Evolutionary conservation across 164 flowering plant species (phyloP), one percentile per base, ranked within the genome.

Genomic region (Akebia trifoliata): DNA sequence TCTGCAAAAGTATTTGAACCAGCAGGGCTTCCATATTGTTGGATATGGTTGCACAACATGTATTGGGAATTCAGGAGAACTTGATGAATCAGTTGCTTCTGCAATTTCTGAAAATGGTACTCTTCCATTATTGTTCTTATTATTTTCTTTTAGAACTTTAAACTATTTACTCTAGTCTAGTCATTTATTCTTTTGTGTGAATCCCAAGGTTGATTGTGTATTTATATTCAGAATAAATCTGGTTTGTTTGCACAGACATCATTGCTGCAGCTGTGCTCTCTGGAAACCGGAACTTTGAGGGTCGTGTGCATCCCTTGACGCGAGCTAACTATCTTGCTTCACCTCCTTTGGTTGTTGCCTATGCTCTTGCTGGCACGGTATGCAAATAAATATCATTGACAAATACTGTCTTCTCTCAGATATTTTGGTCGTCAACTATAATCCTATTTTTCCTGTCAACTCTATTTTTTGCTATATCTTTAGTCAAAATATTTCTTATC

Each of bases 291-390:
- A 92, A 92, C 68, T 92, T 92, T 66, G 95, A 92, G 70, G 98
- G 97, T 11, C 95, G 97, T 68, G 91, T 92, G 30, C 98, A 92
- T 76, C 94, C 98, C 31, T 71, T 92, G 62, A 92, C 97, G 38
- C 76, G 97, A 56, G 98, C 98, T 11, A 92, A 92, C 65, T 89
- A 92, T 65, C 95, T 92, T 75, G 95, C 91, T 43, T 92, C 95
- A n/a, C 98, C 98, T 69, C 98, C 97, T 15, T 69, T 92, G 20
- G 98, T 92, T 54, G 95, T 92, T 54, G 98, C 98, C 2, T 92
- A 89, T 72, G 98, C 97, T 43, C 87, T 92, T 66, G 97, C 94
- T 74, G 98, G 98, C 63, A 92, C 97, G 56, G 97, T 89, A 68
- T 49, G 61, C 51, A 37, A 12, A 35, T 18, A 21, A 39, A 4